These are phyloP conservation scores for Eragrostis nindensis DNA, from an alignment of 176 grass and related monocot species.

Conservation along the genomic window DNA sequence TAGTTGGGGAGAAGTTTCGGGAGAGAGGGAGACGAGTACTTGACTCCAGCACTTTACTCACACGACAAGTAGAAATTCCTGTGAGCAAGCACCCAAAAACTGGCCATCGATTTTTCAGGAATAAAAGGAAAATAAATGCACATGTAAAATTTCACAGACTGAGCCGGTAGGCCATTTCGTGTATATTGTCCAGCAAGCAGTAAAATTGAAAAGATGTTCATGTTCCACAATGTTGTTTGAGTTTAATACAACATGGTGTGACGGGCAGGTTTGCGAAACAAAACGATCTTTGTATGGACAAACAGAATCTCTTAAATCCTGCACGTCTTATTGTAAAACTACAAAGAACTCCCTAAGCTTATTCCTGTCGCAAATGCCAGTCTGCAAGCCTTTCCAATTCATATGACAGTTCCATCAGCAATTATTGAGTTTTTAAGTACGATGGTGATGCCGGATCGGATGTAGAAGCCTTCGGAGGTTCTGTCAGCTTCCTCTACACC, in stretches of 20 bases:
- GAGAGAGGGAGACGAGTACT: too few species aligned
- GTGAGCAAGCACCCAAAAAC: not conserved
- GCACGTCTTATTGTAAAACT: slow-evolving; percentile 38
- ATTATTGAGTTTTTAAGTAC: slow-evolving; percentile 87
- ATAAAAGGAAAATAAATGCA: not conserved
- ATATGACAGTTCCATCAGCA: slow-evolving; percentile 66
- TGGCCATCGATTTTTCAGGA: not conserved
- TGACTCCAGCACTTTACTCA: too few species aligned
- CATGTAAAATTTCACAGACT: not conserved
- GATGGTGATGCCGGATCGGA: slow-evolving; percentile 81
- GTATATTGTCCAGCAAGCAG: slow-evolving; percentile 17
- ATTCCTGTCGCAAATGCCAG: slow-evolving; percentile 23
- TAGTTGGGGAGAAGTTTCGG: too few species aligned
- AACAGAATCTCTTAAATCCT: slow-evolving; percentile 12
- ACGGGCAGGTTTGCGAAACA: not conserved
- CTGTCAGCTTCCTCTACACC: slow-evolving; percentile 79
- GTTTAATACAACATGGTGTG: not conserved
- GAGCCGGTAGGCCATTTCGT: not conserved
- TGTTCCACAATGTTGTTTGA: not conserved
- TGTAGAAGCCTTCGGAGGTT: slow-evolving; percentile 87
- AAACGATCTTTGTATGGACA: slow-evolving; percentile 17
- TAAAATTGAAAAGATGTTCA: slow-evolving; percentile 1
- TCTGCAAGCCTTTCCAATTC: slow-evolving; percentile 21
- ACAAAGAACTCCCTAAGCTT: slow-evolving; percentile 30
- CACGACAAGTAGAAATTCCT: too few species aligned